Conservation (phyloP, 352 stramenopile species). For the Elongisporangium anandrum region DNA sequence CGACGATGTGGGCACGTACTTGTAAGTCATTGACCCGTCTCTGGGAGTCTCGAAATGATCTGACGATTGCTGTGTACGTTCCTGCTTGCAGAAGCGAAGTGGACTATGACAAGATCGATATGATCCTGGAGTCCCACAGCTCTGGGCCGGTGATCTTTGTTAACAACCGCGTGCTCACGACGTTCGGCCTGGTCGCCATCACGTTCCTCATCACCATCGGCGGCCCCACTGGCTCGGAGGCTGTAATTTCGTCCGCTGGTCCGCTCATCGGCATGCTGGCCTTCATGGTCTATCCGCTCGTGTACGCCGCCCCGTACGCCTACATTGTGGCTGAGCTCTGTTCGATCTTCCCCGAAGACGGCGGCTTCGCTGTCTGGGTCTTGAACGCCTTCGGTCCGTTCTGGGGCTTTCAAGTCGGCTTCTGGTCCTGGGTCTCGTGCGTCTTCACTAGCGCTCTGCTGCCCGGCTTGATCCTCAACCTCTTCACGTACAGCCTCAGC, state of each 20-base stretch:
- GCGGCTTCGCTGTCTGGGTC: conserved; percentile 80
- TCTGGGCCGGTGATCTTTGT: conserved; percentile 4
- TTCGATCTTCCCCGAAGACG: conserved; percentile 72
- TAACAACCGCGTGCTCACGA: conserved; percentile 16
- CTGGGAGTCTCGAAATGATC: no score
- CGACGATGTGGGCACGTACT: no score
- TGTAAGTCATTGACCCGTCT: no score
- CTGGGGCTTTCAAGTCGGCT: conserved; percentile 62
- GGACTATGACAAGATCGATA: conserved; percentile 6
- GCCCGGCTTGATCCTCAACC: conserved; percentile 37
- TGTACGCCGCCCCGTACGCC: conserved; percentile 83
- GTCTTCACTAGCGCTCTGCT: conserved; percentile 45
- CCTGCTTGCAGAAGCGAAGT: neutral
- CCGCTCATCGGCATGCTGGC: conserved; percentile 61
- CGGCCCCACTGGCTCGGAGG: conserved; percentile 13
- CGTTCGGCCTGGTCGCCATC: conserved; percentile 13
- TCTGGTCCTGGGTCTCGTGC: conserved; percentile 64
- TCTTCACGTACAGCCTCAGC: neutral
- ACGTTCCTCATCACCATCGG: conserved; percentile 17
- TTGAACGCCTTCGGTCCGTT: conserved; percentile 80
- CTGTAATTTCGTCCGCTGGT: conserved; percentile 15
- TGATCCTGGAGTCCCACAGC: conserved; percentile 7
- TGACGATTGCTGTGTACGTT: no score
- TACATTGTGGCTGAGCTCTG: conserved; percentile 87
- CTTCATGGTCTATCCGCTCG: conserved; percentile 66